Conservation (phyloP, 148 eudicot species). For the Heliosperma pusillum region DNA sequence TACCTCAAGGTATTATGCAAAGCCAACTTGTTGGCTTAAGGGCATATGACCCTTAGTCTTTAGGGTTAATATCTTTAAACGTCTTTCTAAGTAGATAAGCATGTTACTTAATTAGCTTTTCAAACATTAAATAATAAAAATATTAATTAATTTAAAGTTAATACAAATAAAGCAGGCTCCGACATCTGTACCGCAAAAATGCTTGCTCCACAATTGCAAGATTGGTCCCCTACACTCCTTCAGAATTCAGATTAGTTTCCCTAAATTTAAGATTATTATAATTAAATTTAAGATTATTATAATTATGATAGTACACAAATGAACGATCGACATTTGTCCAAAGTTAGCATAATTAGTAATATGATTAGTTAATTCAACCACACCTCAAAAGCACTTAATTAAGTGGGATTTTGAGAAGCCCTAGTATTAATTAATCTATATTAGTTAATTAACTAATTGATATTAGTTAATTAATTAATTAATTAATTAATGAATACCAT, state of each 20-base stretch:
- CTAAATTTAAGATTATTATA: too few species aligned
- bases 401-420: slow-evolving; percentile 31
- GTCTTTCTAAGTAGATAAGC: not conserved
- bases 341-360: slow-evolving; percentile 20
- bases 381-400: slow-evolving; percentile 5
- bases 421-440: slow-evolving; percentile 30
- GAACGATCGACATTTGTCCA: slow-evolving; percentile 27
- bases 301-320: slow-evolving; percentile 17
- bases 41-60: not conserved
- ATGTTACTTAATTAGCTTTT: not conserved
- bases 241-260: slow-evolving; percentile 2
- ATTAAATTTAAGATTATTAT: slow-evolving; percentile 7
- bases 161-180: slow-evolving; percentile 30
- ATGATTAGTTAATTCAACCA: slow-evolving; percentile 1
- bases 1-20: slow-evolving; percentile 26
- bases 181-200: slow-evolving; percentile 40
- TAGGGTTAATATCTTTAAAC: slow-evolving; percentile 17
- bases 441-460: too few species aligned
- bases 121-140: too few species aligned
- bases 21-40: slow-evolving; percentile 15
- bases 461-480: slow-evolving; percentile 16
- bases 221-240: slow-evolving; percentile 30
- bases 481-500: slow-evolving; percentile 22
- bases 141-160: not conserved
- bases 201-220: slow-evolving; percentile 25